Percentiles rank a stretch among this genome's conserved stretches.
phyloP scores from a whole-genome alignment of 345 rosid species.

The Gossypium anomalum region DNA sequence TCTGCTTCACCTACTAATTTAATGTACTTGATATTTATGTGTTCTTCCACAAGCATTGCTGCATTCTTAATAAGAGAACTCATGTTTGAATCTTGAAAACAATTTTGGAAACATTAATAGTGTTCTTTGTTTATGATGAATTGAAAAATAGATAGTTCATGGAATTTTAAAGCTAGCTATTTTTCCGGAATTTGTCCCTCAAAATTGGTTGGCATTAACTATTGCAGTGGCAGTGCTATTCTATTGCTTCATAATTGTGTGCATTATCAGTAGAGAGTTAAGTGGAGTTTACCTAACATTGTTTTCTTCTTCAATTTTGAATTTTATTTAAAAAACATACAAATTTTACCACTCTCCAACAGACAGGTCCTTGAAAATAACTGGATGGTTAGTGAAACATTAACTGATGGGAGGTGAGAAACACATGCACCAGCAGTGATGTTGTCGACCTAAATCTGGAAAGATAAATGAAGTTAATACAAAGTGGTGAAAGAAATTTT shows the following conservation, averaged over 20 bases:
- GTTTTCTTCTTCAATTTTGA: too few relatives aligned
- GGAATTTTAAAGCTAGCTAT: neutral
- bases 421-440: neutral
- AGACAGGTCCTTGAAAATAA: neutral
- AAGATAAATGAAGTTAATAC: neutral
- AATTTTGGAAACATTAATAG: too few relatives aligned
- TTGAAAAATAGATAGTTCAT: neutral
- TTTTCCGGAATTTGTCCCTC: neutral
- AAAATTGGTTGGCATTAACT: neutral
- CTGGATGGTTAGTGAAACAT: neutral
- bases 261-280: too few relatives aligned
- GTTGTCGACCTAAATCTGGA: neutral
- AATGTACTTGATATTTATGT: neutral
- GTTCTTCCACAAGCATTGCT: neutral
- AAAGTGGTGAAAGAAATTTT: neutral
- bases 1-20: neutral
- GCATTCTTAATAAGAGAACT: too few relatives aligned
- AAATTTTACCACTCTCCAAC: neutral
- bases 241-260: too few relatives aligned
- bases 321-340: too few relatives aligned
- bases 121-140: neutral
- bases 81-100: too few relatives aligned
- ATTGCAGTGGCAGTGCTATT: neutral
- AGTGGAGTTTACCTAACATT: too few relatives aligned
- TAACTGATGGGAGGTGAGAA: neutral